Base-by-base conservation (phyloP, 2,329 filamentous ascomycete species). In the Aspergillus phoenicis region DNA sequence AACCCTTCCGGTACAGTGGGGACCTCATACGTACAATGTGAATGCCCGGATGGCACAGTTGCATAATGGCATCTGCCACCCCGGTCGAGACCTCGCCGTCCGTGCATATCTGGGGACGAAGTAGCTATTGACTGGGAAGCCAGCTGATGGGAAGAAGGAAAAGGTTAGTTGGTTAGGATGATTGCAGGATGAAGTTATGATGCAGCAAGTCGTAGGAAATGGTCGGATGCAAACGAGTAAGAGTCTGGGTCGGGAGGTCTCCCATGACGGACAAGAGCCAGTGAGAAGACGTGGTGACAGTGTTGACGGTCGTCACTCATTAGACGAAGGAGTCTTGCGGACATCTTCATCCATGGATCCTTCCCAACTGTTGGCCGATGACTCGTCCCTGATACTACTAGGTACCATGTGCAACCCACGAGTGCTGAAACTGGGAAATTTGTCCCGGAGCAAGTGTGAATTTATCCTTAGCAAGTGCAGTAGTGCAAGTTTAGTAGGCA, bases 51-150 rank as follows among this genome's bases (percentile, higher is more conserved):
- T 71, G 62, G 84, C 1, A 89, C 87, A 0, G 78, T 83, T 8
- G 85, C 88, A 75, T 92, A 92, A 71, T 84, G 86, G 72, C 93
- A 93, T 41, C 93, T 83, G 53, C 85, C 0, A 93, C 76, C 91
- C 90, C 94, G 0, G 87, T 91, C 26, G 91, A 76, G 8, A 93
- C 83, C 76, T 93, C 90, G 59, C 93, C 89, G 62, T 91, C 87
- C 0, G 85, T 89, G 90, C 90, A 93, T 0, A 84, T 78, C 69
- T 92, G 92, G 1, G 26, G 24, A 28, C 8, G 4, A 33, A 3
- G 4, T 36, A 15, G 11, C 13, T 11, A 2, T 5, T 15, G 7
- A 8, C 8, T 17, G 41, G 41, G n/a, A 43, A 49, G 24, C 28
- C 24, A 15, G 11, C 7, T 22, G 11, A 11, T 26, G 45, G 45